phyloP scores from a whole-genome alignment of 352 stramenopile species.

The Phytophthora europaea region DNA sequence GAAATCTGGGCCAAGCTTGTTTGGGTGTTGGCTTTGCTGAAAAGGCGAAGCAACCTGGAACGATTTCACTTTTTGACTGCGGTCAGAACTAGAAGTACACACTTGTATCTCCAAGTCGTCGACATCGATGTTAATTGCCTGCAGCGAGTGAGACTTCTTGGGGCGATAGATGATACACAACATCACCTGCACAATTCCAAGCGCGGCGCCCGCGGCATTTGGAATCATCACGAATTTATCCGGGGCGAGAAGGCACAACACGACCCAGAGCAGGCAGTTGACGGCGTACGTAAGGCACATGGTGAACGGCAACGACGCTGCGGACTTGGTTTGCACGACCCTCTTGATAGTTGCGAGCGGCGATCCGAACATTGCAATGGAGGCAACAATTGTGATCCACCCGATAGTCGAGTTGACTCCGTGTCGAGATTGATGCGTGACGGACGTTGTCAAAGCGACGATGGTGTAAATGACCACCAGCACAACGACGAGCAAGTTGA shows the following conservation, averaged over 20 bases:
- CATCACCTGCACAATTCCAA: slow-evolving; percentile 28
- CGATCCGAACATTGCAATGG: slow-evolving; percentile 46
- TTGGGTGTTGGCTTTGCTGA: background rate
- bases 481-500: slow-evolving; percentile 36
- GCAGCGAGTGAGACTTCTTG: slow-evolving; percentile 5
- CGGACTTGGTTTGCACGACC: slow-evolving; percentile 43
- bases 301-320: slow-evolving; percentile 43
- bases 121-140: background rate
- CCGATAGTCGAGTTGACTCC: slow-evolving; percentile 3
- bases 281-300: slow-evolving; percentile 45
- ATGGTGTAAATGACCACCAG: slow-evolving; percentile 48
- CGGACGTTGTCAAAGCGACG: slow-evolving; percentile 29
- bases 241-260: slow-evolving; percentile 38
- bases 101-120: slow-evolving; percentile 9
- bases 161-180: slow-evolving; percentile 26
- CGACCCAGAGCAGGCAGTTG: slow-evolving; percentile 52
- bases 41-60: background rate
- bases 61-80: background rate
- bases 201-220: slow-evolving; percentile 31
- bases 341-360: slow-evolving; percentile 47
- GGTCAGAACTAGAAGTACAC: background rate
- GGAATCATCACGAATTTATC: slow-evolving; percentile 46
- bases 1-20: background rate
- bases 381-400: slow-evolving; percentile 32
- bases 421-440: slow-evolving; percentile 17